A percentile compares a stretch with the other conserved stretches of the same genome.
Evolutionary conservation across 495 filamentous ascomycete species (phyloP).

Genomic region (Trichoderma virens): DNA sequence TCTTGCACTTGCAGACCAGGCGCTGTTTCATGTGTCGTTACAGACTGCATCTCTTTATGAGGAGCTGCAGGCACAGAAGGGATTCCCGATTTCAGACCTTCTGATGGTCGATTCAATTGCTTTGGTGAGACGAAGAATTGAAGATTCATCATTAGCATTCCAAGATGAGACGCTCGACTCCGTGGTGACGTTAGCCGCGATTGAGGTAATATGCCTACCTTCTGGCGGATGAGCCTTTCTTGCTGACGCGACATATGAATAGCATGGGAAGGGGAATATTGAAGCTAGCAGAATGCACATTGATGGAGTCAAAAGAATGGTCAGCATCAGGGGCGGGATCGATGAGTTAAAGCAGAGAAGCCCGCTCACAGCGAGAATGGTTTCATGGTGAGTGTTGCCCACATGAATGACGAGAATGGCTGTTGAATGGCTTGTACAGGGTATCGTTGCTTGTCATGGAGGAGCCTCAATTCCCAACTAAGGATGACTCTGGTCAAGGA

Average conservation of each 20-base stretch:
- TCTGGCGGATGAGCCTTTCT: background rate
- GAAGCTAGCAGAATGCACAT: conserved; percentile 38
- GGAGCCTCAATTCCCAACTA: conserved; percentile 39
- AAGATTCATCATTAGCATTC: conserved; percentile 34
- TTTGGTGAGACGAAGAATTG: conserved; percentile 37
- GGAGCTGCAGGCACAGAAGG: conserved; percentile 38
- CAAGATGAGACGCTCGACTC: conserved; percentile 47
- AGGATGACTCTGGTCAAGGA: conserved; percentile 39
- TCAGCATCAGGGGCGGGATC: conserved; percentile 41
- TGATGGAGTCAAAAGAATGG: conserved; percentile 40
- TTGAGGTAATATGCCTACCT: conserved; percentile 31
- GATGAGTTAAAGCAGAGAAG: conserved; percentile 36
- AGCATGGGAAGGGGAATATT: conserved; percentile 45
- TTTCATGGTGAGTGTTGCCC: conserved; percentile 34
- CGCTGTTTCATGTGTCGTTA: conserved; percentile 45
- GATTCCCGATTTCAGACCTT: conserved; percentile 39
- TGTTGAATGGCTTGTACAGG: conserved; percentile 25
- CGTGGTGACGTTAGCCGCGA: conserved; percentile 46
- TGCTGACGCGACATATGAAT: conserved; percentile 2
- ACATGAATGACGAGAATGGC: background rate
- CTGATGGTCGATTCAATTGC: conserved; percentile 46
- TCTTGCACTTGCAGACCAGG: conserved; percentile 40
- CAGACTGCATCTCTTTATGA: conserved; percentile 48
- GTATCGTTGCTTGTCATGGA: conserved; percentile 44
- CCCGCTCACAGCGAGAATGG: conserved; percentile 44